Evolutionary conservation across 371 early-diverging fungal genomes (phyloP), one percentile per base, ranked within the genome.

Genomic region (Scutellospora calospora): DNA sequence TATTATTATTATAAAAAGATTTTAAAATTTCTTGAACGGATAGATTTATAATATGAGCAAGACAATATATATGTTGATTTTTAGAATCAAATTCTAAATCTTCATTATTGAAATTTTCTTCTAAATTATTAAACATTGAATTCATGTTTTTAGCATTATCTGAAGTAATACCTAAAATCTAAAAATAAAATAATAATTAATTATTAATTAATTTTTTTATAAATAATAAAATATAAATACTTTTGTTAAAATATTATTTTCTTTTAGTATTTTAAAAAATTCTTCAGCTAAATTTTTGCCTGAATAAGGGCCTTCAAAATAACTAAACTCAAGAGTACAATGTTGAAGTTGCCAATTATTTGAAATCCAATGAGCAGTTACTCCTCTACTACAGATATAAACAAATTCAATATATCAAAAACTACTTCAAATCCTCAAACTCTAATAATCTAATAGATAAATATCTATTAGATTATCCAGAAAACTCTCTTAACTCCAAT

Each of bases 291-390:
- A 27, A 16, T 62, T 62, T 16, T 62, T 41, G 20, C 69, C 69
- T 27, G 69, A 69, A 41, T 69, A 41, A n/a, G 69, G 9, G 38
- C 25, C 69, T 22, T 45, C 38, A 18, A 69, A 22, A 22, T 69
- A n/a, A n/a, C 20, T n/a, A 69, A 69, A 69, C 20, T 69, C 71
- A 22, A 69, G n/a, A 49, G 41, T 4, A 12, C 14, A 41, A 20
- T 29, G 9, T 25, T 69, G 20, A 45, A 69, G 71, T 31, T 69
- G n/a, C 51, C 51, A 69, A 25, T 69, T 49, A n/a, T 69, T 49
- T 22, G 51, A 11, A 69, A 69, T 69, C 71, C 51, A 69, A 69
- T 69, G 22, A 4, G 22, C 27, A 4, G 71, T 69, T 25, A 69
- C 49, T 29, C 49, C 71, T n/a, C n/a, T n/a, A n/a, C n/a, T n/a